Evolutionary conservation across 495 filamentous ascomycete species (phyloP).

Genomic region (Podospora pseudopauciseta): DNA sequence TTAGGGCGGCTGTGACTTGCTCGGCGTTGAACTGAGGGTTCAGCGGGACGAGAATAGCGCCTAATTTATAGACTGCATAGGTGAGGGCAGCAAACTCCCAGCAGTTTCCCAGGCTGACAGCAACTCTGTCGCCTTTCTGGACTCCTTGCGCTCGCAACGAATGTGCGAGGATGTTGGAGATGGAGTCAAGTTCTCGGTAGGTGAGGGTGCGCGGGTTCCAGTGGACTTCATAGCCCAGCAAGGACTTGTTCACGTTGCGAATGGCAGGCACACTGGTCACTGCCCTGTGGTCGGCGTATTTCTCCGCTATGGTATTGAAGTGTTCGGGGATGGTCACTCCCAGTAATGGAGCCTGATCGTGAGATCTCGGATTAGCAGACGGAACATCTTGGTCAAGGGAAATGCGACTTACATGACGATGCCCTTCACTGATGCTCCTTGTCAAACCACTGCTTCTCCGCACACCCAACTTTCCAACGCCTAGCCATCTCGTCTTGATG

Average conservation of each 20-base stretch:
- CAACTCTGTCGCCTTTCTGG: constrained; percentile 78
- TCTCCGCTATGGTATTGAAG: constrained; percentile 65
- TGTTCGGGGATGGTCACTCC: constrained; percentile 70
- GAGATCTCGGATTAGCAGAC: not conserved
- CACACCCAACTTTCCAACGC: not conserved
- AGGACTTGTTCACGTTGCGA: constrained; percentile 18
- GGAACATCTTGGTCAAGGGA: not conserved
- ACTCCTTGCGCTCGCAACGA: constrained; percentile 73
- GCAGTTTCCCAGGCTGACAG: constrained; percentile 80
- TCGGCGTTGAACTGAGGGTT: constrained; percentile 84
- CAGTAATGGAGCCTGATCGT: constrained; percentile 28
- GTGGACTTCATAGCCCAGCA: constrained; percentile 2
- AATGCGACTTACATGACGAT: constrained; percentile 5
- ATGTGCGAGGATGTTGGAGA: constrained; percentile 72
- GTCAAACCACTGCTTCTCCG: constrained; percentile 11
- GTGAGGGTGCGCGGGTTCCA: constrained; percentile 44
- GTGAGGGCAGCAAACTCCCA: constrained; percentile 76
- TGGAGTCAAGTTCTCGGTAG: constrained; percentile 68
- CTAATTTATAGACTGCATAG: constrained; percentile 90
- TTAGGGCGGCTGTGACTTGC: constrained; percentile 75
- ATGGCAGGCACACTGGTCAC: constrained; percentile 33
- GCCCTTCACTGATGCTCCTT: constrained; percentile 13
- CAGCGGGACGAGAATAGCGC: constrained; percentile 84
- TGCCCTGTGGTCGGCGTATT: constrained; percentile 72
- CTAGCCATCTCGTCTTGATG: not conserved